Conservation (phyloP, 345 rosid species). For the Abelmoschus esculentus region DNA sequence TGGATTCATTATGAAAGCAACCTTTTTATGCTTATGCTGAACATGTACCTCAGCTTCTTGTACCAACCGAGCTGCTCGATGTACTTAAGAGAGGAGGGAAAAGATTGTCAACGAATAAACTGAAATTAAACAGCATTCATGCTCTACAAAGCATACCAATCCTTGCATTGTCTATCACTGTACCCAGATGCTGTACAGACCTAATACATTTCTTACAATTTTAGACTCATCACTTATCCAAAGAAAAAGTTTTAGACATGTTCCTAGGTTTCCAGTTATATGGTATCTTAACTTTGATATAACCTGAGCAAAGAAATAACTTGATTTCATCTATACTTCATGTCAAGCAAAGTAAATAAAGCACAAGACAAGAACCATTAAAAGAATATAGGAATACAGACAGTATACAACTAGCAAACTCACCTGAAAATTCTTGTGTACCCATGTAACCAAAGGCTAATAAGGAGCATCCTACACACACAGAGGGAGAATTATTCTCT, state of each 20-base stretch:
- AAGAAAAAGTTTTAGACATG: not conserved
- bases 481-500: not conserved
- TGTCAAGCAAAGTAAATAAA: not conserved
- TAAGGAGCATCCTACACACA: conserved; percentile 66
- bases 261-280: not conserved
- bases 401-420: conserved; percentile 3
- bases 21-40: not conserved
- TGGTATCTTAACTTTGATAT: no score
- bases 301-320: not conserved
- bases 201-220: not conserved
- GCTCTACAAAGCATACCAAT: no score
- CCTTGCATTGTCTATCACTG: no score
- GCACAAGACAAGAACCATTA: not conserved
- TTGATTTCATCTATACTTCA: not conserved
- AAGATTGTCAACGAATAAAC: no score
- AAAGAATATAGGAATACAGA: not conserved
- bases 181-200: not conserved
- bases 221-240: not conserved
- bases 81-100: no score
- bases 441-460: conserved; percentile 96
- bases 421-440: conserved; percentile 94
- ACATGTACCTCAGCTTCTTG: not conserved
- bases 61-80: no score
- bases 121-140: no score
- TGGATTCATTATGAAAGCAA: not conserved